These are phyloP conservation scores for Podospora anserina DNA, from an alignment of 495 filamentous ascomycete species.

Conservation along the genomic window DNA sequence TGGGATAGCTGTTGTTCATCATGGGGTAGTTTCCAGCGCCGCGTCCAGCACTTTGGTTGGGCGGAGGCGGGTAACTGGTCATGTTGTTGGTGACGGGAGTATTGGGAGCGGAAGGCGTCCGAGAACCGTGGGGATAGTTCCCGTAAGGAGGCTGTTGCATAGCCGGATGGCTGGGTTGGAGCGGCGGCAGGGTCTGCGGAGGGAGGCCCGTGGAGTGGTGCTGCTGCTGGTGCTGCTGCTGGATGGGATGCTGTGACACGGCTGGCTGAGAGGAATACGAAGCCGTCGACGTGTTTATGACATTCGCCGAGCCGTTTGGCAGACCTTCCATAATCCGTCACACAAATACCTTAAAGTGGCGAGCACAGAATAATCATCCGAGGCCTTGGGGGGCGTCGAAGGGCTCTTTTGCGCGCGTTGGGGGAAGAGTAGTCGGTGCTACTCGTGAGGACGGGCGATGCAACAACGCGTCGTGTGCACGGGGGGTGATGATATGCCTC, in stretches of 20 bases:
- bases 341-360: constrained; percentile 28
- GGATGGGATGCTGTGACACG: constrained; percentile 28
- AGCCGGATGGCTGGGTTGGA: constrained; percentile 61
- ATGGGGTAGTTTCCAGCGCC: constrained; percentile 46
- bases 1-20: constrained; percentile 52
- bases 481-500: constrained; percentile 9
- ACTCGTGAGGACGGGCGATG: constrained; percentile 6
- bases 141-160: constrained; percentile 56
- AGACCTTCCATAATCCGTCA: constrained; percentile 41
- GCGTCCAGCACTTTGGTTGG: constrained; percentile 53
- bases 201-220: constrained; percentile 51
- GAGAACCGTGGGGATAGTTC: constrained; percentile 62
- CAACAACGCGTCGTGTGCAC: constrained; percentile 12
- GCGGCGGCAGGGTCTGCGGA: constrained; percentile 67
- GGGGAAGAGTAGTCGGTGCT: not conserved
- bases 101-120: constrained; percentile 59
- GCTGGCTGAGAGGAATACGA: constrained; percentile 36
- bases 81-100: constrained; percentile 61
- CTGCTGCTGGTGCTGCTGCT: constrained; percentile 40
- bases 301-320: constrained; percentile 37
- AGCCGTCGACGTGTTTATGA: constrained; percentile 38
- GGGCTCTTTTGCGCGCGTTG: constrained; percentile 21
- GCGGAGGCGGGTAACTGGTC: constrained; percentile 58
- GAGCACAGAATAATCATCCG: constrained; percentile 36
- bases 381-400: constrained; percentile 28